Base-by-base conservation (phyloP, 129 eudicot genomes). In the Solidago caesia region DNA sequence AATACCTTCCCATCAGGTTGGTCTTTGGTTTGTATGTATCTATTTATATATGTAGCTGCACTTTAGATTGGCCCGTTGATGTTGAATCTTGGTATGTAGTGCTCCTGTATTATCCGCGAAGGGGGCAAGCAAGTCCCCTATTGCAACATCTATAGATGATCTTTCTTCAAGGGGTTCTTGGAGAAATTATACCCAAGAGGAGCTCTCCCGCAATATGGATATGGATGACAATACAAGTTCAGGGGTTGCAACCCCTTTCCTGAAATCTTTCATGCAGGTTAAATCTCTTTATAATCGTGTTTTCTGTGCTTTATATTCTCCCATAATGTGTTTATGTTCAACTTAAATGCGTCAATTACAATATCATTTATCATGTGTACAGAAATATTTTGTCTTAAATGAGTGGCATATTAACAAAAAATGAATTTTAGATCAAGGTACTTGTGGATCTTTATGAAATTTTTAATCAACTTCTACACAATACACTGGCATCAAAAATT, bases 221-320 rank as follows among this genome's bases (percentile, higher is more conserved):
- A 75, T 83, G 57, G 96, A 93, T 51, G 93, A 91, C 46, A 79
- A 74, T 73, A 70, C 96, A n/a, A 85, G 97, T 83, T 85, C 87
- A 64, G 98, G 98, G 75, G 88, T 87, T 67, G 96, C 98, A 15
- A 70, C 97, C 12, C 98, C 98, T 66, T 85, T 94, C 70, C 71
- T 94, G 76, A 91, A 86, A 84, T 93, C 98, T 59, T 91, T 94
- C 80, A 94, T 94, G 98, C 97, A 94, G 98, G 98, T 91, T 61
- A 44, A 13, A 39, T 16, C 13, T 62, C 39, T 12, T 79, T 48
- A 48, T 62, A 76, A 62, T 80, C 39, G 3, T 33, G 39, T 33
- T 33, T 33, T 33, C 2, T 33, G 39, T 33, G 2, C 39, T 33
- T 33, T 33, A 33, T 33, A 33, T 33, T 33, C 39, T 33, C 3